phyloP scores from a whole-genome alignment of 768 basidiomycete species.

The Pisolithus sp. region DNA sequence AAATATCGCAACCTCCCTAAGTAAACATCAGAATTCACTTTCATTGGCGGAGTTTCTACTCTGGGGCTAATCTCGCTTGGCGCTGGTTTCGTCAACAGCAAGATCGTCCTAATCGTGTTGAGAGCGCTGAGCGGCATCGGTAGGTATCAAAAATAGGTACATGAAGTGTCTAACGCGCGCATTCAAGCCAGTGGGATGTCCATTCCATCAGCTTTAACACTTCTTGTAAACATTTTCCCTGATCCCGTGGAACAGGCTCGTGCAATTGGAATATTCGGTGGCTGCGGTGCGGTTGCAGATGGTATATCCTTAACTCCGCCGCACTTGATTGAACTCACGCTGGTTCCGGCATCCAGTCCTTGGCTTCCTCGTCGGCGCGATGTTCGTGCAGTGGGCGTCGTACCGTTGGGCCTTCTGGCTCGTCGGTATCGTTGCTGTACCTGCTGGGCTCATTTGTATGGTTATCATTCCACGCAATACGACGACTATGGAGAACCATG shows the following conservation, averaged over 20 bases:
- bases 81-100: slow-evolving; percentile 40
- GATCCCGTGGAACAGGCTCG: slow-evolving; percentile 40
- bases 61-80: slow-evolving; percentile 41
- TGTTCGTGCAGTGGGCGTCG: slow-evolving; percentile 34
- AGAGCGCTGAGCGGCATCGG: slow-evolving; percentile 47
- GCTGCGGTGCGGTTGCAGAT: slow-evolving; percentile 41
- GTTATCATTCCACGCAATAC: slow-evolving; percentile 29
- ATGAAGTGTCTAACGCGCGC: neutral
- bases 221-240: slow-evolving; percentile 47
- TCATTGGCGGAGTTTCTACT: slow-evolving; percentile 33
- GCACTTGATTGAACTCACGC: neutral
- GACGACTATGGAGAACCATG: neutral
- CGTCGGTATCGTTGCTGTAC: slow-evolving; percentile 33
- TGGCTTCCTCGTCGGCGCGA: slow-evolving; percentile 39
- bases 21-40: slow-evolving; percentile 30
- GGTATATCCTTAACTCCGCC: slow-evolving; percentile 16
- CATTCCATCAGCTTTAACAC: slow-evolving; percentile 43
- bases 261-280: slow-evolving; percentile 43
- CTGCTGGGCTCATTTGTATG: slow-evolving; percentile 26
- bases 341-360: slow-evolving; percentile 22
- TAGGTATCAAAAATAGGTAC: slow-evolving; percentile 9
- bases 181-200: slow-evolving; percentile 41
- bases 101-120: slow-evolving; percentile 43
- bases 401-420: slow-evolving; percentile 51
- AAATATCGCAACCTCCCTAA: neutral